Base-by-base conservation (phyloP, 1,139 yeast genomes). In the Hansenula lynferdii region DNA sequence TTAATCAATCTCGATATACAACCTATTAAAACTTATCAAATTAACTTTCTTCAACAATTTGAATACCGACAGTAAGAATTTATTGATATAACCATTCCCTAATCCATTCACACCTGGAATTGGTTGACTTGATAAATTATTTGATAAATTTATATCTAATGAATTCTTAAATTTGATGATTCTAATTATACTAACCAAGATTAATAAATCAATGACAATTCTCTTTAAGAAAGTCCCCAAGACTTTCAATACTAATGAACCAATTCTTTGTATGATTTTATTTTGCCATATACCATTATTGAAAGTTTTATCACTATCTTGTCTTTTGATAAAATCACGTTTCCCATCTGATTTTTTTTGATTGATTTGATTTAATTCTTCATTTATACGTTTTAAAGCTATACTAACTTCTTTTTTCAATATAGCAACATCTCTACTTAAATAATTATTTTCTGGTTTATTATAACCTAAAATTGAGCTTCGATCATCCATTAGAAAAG, bases 361-460 rank as follows among this genome's bases (percentile, higher is more conserved):
- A 39, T 19, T 20, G 28, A 16, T 37, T 34, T 19, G 34, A 21
- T 23, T 49, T 40, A 42, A 39, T 27, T 44, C 52, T 41, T 39
- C 47, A 38, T 48, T 49, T 7, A 51, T 40, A 24, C 42, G 46
- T 31, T 44, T 36, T 11, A 51, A 31, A 2, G 54, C 48, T 5
- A 34, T 22, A 9, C 47, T 37, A 15, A 51, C 45, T 35, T 53
- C 57, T 28, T 40, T 49, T 28, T 50, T 50, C 40, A 52, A 31
- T 5, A 38, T 25, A 10, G 38, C 41, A 16, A 49, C 50, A 27
- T 50, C 55, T 27, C 47, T 31, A 45, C 15, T 29, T 43, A 47
- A 34, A 34, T 43, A 35, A 41, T 28, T 17, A 22, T 21, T 8
- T 9, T 28, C 39, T 38, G 41, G 16, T 15, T 34, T 41, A 23